phyloP scores from a whole-genome alignment of 2,329 filamentous ascomycete genomes.

The Curvularia spicifera region DNA sequence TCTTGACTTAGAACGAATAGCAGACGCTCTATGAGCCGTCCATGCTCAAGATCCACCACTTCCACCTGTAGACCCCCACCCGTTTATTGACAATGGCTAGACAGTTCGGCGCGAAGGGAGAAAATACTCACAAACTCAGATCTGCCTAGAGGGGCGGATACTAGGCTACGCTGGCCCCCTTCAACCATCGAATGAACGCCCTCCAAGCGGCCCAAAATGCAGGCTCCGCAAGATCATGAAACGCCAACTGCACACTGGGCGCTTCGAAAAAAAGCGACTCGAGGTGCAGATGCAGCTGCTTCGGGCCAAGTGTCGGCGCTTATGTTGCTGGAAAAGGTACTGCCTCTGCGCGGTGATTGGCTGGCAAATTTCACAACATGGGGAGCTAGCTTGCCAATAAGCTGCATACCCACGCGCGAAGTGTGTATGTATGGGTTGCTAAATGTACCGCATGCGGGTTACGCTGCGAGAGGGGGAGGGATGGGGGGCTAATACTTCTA shows the following conservation, averaged over 20 bases:
- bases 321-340: slow-evolving; percentile 17
- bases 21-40: not conserved
- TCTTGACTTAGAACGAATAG: not conserved
- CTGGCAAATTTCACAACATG: slow-evolving; percentile 4
- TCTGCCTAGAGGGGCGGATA: slow-evolving; percentile 5
- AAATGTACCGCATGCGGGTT: slow-evolving; percentile 24
- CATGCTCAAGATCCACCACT: not conserved
- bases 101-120: slow-evolving; percentile 7
- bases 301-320: slow-evolving; percentile 39
- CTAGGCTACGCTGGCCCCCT: not conserved
- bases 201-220: slow-evolving; percentile 21
- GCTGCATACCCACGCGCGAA: slow-evolving; percentile 10
- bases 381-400: not conserved
- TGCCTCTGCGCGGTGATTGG: slow-evolving; percentile 21
- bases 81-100: slow-evolving; percentile 17
- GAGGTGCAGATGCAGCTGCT: slow-evolving; percentile 19
- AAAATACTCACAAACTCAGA: slow-evolving; percentile 5
- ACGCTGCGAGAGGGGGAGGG: slow-evolving; percentile 8
- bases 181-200: slow-evolving; percentile 23
- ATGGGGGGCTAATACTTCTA: slow-evolving; percentile 24
- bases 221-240: slow-evolving; percentile 29
- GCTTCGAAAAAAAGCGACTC: slow-evolving; percentile 27
- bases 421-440: slow-evolving; percentile 7
- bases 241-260: slow-evolving; percentile 33
- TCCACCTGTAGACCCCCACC: slow-evolving; percentile 1